Evolutionary conservation across 371 early-diverging fungal genomes (phyloP).

Genomic region (Umbelopsis sp.): DNA sequence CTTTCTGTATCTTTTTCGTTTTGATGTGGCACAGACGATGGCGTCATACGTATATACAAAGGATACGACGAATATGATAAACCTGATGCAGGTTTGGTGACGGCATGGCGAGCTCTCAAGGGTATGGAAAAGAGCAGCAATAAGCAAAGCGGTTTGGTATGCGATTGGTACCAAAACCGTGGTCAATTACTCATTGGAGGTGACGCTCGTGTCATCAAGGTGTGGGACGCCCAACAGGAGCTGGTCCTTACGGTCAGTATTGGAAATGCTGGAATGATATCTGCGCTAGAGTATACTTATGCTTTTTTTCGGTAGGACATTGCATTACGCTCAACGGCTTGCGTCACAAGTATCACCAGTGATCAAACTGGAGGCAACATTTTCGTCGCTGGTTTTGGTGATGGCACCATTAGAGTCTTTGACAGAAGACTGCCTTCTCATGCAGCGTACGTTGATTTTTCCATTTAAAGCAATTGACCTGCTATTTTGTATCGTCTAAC

Average conservation of each 20-base stretch:
- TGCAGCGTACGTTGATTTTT: conserved; percentile 46
- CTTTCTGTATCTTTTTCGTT: neutral
- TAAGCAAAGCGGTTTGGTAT: conserved; percentile 64
- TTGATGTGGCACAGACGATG: conserved; percentile 62
- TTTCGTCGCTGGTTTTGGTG: conserved; percentile 80
- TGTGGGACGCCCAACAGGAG: conserved; percentile 89
- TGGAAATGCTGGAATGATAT: neutral
- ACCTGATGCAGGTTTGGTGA: conserved; percentile 67
- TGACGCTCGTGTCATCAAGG: conserved; percentile 68
- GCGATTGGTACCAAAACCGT: conserved; percentile 81
- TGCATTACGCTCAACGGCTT: conserved; percentile 64
- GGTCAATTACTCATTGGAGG: conserved; percentile 78
- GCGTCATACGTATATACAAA: conserved; percentile 76
- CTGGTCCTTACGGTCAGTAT: conserved; percentile 65
- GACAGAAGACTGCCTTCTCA: conserved; percentile 68
- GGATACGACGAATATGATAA: conserved; percentile 66
- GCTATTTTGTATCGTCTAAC: conserved; percentile 15
- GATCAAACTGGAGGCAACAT: conserved; percentile 70
- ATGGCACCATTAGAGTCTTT: conserved; percentile 81
- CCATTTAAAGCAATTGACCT: neutral
- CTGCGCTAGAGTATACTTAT: neutral
- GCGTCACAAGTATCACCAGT: conserved; percentile 75
- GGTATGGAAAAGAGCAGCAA: conserved; percentile 65
- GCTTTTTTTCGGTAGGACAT: conserved; percentile 56
- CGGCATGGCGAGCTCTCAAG: conserved; percentile 78